Evolutionary conservation across 2,329 filamentous ascomycete genomes (phyloP).

Genomic region (Thelonectria olida): DNA sequence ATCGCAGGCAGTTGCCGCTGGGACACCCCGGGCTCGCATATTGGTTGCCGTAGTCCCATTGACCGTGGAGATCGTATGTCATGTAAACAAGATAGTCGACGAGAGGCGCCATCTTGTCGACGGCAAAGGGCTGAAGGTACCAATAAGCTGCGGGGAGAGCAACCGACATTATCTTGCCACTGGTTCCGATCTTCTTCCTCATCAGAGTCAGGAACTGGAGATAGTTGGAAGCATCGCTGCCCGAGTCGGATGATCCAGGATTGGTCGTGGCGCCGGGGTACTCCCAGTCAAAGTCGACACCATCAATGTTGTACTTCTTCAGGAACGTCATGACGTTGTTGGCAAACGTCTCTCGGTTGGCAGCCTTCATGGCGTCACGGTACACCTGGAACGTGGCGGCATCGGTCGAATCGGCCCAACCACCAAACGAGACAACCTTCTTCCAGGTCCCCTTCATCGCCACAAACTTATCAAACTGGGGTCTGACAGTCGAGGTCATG

Average conservation of each 20-base stretch:
- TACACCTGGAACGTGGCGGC: conserved; percentile 39
- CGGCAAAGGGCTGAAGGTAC: conserved; percentile 49
- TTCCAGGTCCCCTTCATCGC: conserved; percentile 40
- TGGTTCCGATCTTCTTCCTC: conserved; percentile 39
- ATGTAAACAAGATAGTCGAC: conserved; percentile 51
- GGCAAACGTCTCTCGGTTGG: conserved; percentile 50
- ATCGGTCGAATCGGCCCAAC: conserved; percentile 45
- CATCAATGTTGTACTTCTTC: conserved; percentile 50
- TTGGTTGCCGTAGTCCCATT: conserved; percentile 45
- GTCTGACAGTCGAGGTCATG: conserved; percentile 30
- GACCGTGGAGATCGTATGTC: conserved; percentile 49
- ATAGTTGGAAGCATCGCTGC: conserved; percentile 46
- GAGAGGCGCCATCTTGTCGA: conserved; percentile 42
- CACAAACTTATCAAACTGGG: conserved; percentile 44
- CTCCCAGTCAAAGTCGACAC: conserved; percentile 59
- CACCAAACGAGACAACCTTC: conserved; percentile 48
- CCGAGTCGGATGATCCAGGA: conserved; percentile 46
- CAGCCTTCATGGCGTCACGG: conserved; percentile 40
- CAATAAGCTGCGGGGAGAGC: conserved; percentile 50
- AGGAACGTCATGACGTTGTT: conserved; percentile 51
- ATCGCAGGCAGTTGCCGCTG: conserved; percentile 46
- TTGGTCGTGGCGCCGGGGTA: conserved; percentile 48
- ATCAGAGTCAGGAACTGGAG: conserved; percentile 46
- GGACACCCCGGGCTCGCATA: conserved; percentile 39
- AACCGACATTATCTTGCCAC: conserved; percentile 46